Evolutionary conservation across 768 basidiomycete species (phyloP), one percentile per base, ranked within the genome.

Genomic region (Rhizopogon sp.): DNA sequence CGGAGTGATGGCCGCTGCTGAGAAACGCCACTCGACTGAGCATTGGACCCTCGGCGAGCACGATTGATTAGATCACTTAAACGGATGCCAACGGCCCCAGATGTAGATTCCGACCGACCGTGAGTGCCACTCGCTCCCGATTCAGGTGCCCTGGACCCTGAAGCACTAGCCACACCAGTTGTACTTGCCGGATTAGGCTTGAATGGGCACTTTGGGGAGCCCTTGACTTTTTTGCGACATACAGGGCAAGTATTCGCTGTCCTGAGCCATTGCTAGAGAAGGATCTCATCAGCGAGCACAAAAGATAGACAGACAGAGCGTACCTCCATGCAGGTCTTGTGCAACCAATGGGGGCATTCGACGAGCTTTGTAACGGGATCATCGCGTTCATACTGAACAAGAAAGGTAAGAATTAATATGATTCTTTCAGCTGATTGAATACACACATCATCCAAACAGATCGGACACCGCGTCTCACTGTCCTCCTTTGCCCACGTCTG

Each of bases 361-460:
- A 77, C 71, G 6, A 90, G 76, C 59, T 84, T 88, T 53, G 85
- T 75, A 8, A 90, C 78, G 3, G 73, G 61, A 60, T 91, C 90
- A n/a, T 68, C 66, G 2, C 78, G 72, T 51, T 74, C 70, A 59
- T 92, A 93, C 90, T 92, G 52, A 45, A 57, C 43, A 43, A 50
- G n/a, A 39, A 39, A 44, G 44, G 55, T 43, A 60, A 29, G 49
- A 33, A 39, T 14, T 20, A 58, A 42, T 60, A 37, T 22, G 6
- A 40, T 9, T 43, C 7, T 1, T 37, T n/a, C 33, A 10, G 13
- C 13, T 39, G 29, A 56, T 53, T 5, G 14, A 16, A 39, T 1
- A 77, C 87, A 52, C 63, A 90, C 90, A 69, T 93, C 90, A 58
- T 92, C 90, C 58, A 92, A 69, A 64, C 90, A 93, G 52, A 93